Evolutionary conservation across 192 early-diverging fungal genomes (phyloP).

Genomic region (Thoreauomyces humboldtii): DNA sequence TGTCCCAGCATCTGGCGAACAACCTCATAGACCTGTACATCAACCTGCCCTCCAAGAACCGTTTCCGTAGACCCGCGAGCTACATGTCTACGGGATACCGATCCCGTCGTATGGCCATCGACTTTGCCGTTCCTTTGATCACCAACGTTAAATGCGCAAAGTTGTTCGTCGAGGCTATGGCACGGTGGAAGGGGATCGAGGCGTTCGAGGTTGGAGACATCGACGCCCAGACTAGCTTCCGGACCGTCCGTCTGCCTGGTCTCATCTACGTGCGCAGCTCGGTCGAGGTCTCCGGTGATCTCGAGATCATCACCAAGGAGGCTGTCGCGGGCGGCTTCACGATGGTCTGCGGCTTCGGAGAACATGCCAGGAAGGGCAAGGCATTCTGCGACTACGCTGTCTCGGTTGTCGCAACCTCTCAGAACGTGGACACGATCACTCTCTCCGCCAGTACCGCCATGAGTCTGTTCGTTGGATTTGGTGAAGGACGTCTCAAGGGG

Average conservation of each 20-base stretch:
- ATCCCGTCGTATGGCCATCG: constrained; percentile 95
- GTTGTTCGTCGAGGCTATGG: constrained; percentile 93
- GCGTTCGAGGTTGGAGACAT: constrained; percentile 75
- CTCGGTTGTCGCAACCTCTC: constrained; percentile 63
- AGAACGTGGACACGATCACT: constrained; percentile 63
- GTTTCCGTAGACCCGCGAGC: constrained; percentile 90
- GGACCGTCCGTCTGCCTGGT: constrained; percentile 79
- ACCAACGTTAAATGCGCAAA: constrained; percentile 99
- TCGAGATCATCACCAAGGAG: constrained; percentile 63
- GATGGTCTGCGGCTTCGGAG: constrained; percentile 58
- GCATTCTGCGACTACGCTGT: constrained; percentile 71
- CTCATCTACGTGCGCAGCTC: constrained; percentile 78
- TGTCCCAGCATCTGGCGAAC: constrained; percentile 93
- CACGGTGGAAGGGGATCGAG: constrained; percentile 54
- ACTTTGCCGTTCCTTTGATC: constrained; percentile 93
- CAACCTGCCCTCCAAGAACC: constrained; percentile 97
- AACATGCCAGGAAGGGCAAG: constrained; percentile 47
- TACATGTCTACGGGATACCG: constrained; percentile 95
- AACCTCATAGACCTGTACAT: constrained; percentile 98
- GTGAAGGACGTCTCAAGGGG: constrained; percentile 46
- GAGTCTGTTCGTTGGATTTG: constrained; percentile 60
- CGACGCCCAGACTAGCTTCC: constrained; percentile 90
- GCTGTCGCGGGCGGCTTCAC: constrained; percentile 88
- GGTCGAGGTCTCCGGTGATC: constrained; percentile 56
- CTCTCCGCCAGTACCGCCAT: constrained; percentile 43